These are phyloP conservation scores for Persicaria tinctoria DNA, from an alignment of 148 eudicot species.

Conservation along the genomic window DNA sequence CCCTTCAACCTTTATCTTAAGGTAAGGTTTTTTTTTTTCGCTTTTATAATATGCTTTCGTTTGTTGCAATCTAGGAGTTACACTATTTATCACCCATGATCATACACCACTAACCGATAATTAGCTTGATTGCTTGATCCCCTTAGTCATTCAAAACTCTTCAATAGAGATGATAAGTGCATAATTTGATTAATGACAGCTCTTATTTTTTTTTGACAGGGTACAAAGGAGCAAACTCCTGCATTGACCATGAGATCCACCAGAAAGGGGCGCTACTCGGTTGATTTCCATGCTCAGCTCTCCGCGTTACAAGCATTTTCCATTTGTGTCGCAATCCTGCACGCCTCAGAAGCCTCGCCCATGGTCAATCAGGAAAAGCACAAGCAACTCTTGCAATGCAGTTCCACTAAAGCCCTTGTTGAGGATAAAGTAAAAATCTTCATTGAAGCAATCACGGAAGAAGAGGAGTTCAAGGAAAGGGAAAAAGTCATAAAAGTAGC, in stretches of 20 bases:
- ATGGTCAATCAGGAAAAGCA: conserved; percentile 38
- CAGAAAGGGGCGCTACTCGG: conserved; percentile 49
- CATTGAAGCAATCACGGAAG: conserved; percentile 49
- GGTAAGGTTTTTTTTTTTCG: conserved; percentile 46
- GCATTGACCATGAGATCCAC: conserved; percentile 42
- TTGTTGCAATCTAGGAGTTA: neutral
- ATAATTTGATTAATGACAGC: conserved; percentile 22
- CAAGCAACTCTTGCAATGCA: conserved; percentile 38
- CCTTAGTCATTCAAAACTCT: no score
- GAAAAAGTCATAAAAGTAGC: conserved; percentile 22
- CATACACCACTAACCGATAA: neutral
- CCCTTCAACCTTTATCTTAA: conserved; percentile 52
- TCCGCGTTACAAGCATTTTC: conserved; percentile 80
- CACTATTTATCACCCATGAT: neutral
- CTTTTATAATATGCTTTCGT: conserved; percentile 19
- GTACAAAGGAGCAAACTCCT: conserved; percentile 51
- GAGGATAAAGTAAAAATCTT: conserved; percentile 58
- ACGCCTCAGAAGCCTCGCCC: conserved; percentile 55
- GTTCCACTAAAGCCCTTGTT: conserved; percentile 42
- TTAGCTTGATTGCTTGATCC: no score
- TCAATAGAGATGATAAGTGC: no score
- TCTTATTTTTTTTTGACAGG: conserved; percentile 38
- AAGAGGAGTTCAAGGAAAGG: conserved; percentile 45
- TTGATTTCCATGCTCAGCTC: conserved; percentile 80
- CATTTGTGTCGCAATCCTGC: conserved; percentile 66